A percentile compares a stretch with the other conserved stretches of the same genome.
Conservation (phyloP, 768 basidiomycete genomes). For the Phallus indusiatus region DNA sequence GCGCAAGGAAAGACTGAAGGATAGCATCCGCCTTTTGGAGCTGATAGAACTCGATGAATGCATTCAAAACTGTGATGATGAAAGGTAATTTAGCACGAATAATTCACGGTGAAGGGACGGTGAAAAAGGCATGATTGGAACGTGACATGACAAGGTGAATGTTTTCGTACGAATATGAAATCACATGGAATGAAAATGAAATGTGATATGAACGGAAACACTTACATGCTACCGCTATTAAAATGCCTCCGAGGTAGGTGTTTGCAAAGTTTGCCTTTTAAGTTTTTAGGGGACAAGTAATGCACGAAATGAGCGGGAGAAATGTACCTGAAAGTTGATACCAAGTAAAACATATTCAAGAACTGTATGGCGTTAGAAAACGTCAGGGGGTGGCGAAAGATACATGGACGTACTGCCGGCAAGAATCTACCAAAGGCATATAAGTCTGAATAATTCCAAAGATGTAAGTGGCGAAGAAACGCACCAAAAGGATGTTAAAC, state of each 20-base stretch:
- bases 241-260: conserved; percentile 61
- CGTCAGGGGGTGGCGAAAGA: neutral
- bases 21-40: conserved; percentile 69
- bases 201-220: neutral
- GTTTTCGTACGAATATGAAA: no score
- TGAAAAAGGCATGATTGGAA: neutral
- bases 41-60: conserved; percentile 61
- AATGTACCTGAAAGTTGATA: conserved; percentile 44
- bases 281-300: conserved; percentile 4
- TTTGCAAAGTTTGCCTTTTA: conserved; percentile 48
- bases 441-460: neutral
- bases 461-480: neutral
- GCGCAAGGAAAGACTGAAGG: conserved; percentile 59
- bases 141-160: neutral
- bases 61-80: conserved; percentile 40
- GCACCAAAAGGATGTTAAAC: conserved; percentile 52
- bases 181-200: neutral
- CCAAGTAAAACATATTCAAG: conserved; percentile 59
- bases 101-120: neutral
- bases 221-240: conserved; percentile 50
- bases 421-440: conserved; percentile 28
- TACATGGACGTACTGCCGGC: conserved; percentile 30
- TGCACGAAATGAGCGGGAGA: neutral
- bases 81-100: neutral
- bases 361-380: conserved; percentile 15